Evolutionary conservation across 805 yeast species (phyloP), one percentile per base, ranked within the genome.

Genomic region (Saccharomycopsis oosterbeekiorum): DNA sequence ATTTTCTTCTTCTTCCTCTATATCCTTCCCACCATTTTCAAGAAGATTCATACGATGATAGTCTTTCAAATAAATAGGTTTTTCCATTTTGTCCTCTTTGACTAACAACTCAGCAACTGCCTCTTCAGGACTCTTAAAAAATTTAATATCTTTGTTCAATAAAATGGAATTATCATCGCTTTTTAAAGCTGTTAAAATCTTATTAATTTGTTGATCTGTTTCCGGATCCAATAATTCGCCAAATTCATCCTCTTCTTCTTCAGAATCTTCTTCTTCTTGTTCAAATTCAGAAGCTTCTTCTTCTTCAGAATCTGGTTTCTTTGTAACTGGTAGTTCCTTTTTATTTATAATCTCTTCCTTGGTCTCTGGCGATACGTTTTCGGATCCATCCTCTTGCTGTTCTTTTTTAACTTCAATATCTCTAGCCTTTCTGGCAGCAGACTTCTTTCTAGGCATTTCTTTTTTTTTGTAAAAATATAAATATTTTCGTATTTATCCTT

Each of bases 201-300:
- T 79, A 58, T 80, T 77, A 66, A 94, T 84, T 26, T 96, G 96
- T 19, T 78, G 73, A 65, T 94, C 97, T 10, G 94, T 89, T 58
- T 88, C 91, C 56, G 83, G 90, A 0, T 97, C 93, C 59, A 89
- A 78, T 58, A 94, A 76, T 37, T 91, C 96, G 59, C 97, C 99
- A 66, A 73, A 85, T 63, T 92, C 97, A 70, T 94, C 99, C 73
- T 93, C 99, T 3, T 84, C 90, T 70, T 89, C 96, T 39, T 60
- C 58, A 36, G 60, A 56, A 10, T 36, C 41, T 14, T 53, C 56
- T 9, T 29, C 56, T 10, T 36, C 41, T 15, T 55, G 29, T 29
- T 26, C 58, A n/a, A 10, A 29, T n/a, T 36, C 47, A 21, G 19
- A 55, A 10, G 57, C 43, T 34, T 40, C 47, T 43, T 62, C 68